phyloP scores from a whole-genome alignment of 768 basidiomycete species.

The Panaeolus cyanescens region DNA sequence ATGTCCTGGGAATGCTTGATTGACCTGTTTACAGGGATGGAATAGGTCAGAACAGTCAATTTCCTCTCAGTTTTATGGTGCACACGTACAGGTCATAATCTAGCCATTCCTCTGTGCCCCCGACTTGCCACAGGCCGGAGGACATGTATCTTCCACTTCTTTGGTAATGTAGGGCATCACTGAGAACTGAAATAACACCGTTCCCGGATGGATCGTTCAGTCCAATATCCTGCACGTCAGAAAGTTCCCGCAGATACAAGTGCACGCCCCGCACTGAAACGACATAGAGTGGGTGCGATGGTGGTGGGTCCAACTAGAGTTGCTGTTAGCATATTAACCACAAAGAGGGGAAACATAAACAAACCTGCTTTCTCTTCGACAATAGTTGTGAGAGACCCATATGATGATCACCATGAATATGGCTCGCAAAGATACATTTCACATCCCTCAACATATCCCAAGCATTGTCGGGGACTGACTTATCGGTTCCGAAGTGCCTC shows the following conservation, averaged over 20 bases:
- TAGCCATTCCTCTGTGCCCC: slow-evolving; percentile 47
- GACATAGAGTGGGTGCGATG: slow-evolving; percentile 67
- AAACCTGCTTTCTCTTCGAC: slow-evolving; percentile 66
- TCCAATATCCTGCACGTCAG: slow-evolving; percentile 73
- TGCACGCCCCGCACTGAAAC: slow-evolving; percentile 59
- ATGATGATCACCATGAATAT: slow-evolving; percentile 94
- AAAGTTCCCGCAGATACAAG: slow-evolving; percentile 71
- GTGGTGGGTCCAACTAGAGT: slow-evolving; percentile 62
- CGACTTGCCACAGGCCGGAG: slow-evolving; percentile 43
- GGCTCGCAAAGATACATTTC: slow-evolving; percentile 84
- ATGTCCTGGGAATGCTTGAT: slow-evolving; percentile 41
- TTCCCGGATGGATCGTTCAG: slow-evolving; percentile 46
- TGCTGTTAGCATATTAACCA: not conserved
- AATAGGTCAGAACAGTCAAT: not conserved
- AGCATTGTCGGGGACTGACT: slow-evolving; percentile 35
- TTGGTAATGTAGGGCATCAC: slow-evolving; percentile 55
- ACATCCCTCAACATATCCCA: slow-evolving; percentile 68
- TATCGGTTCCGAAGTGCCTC: slow-evolving; percentile 68
- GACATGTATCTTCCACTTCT: slow-evolving; percentile 35
- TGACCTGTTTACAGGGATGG: slow-evolving; percentile 36
- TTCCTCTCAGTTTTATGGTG: not conserved
- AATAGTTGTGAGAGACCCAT: slow-evolving; percentile 78
- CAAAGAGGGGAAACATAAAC: slow-evolving; percentile 1
- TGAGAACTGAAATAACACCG: slow-evolving; percentile 57
- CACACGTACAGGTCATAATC: slow-evolving; percentile 38